Conservation (phyloP, 192 early-diverging fungal genomes). For the Rhizophlyctis rosea region DNA sequence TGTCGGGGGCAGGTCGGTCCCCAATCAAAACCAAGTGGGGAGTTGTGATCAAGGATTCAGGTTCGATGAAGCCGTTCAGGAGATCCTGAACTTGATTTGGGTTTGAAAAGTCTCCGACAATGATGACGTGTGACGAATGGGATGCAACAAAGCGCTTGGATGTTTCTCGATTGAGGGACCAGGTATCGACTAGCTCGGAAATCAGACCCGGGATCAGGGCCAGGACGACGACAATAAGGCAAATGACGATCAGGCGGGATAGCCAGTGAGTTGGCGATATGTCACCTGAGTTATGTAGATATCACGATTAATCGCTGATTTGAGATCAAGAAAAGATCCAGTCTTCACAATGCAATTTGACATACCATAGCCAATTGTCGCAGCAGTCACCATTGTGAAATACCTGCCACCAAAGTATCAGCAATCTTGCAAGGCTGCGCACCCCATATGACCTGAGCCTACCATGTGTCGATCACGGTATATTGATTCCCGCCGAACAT, state of each 20-base stretch:
- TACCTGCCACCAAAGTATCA: too few species aligned
- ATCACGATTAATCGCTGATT: too few species aligned
- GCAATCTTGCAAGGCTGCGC: too few species aligned
- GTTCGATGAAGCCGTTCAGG: conserved; percentile 12
- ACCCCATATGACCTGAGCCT: too few species aligned
- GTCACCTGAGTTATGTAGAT: too few species aligned
- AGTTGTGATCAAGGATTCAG: too few species aligned
- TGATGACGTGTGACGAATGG: conserved; percentile 2
- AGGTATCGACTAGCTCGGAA: conserved; percentile 11
- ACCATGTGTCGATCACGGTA: conserved; percentile 6
- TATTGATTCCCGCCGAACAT: conserved; percentile 1
- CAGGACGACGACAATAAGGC: neutral
- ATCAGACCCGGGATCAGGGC: conserved; percentile 12
- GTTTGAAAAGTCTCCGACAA: conserved; percentile 14
- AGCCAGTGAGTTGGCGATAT: conserved; percentile 8
- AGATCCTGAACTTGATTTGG: conserved; percentile 16
- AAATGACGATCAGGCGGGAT: conserved; percentile 1
- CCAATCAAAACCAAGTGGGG: conserved; percentile 14
- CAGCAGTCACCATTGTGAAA: conserved; percentile 11
- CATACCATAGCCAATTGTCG: conserved; percentile 15
- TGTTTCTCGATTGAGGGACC: conserved; percentile 7
- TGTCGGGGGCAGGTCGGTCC: neutral
- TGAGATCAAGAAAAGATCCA: too few species aligned
- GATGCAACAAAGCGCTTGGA: neutral
- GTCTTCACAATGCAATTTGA: too few species aligned